These are phyloP conservation scores for Neonothopanus nambi DNA, from an alignment of 1,284 basidiomycete species.

Conservation along the genomic window DNA sequence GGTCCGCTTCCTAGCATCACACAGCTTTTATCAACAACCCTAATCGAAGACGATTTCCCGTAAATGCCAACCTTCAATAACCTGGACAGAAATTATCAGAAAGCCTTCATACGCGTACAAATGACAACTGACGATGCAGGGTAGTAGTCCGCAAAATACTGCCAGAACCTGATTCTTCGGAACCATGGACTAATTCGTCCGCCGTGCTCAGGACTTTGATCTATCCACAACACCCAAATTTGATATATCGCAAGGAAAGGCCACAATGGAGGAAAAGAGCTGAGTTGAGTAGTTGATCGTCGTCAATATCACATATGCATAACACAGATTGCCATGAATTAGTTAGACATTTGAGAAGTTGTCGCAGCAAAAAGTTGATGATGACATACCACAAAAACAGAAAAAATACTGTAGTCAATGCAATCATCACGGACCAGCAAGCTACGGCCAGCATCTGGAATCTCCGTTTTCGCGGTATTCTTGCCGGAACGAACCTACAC, in stretches of 20 bases:
- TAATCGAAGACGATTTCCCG: not conserved
- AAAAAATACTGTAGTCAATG: conserved; percentile 71
- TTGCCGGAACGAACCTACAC: conserved; percentile 67
- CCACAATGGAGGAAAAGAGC: conserved; percentile 90
- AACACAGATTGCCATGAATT: not conserved
- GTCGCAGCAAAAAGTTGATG: conserved; percentile 7
- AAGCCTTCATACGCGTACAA: not conserved
- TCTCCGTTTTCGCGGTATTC: conserved; percentile 77
- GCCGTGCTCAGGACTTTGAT: conserved; percentile 77
- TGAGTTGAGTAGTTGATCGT: too few species aligned
- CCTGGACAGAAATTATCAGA: conserved; percentile 32
- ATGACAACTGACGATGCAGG: conserved; percentile 74
- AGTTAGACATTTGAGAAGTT: too few species aligned
- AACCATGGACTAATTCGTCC: conserved; percentile 82
- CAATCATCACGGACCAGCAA: conserved; percentile 81
- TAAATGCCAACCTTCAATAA: conserved; percentile 53
- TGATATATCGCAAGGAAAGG: conserved; percentile 81
- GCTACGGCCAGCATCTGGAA: conserved; percentile 88
- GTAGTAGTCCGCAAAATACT: conserved; percentile 90
- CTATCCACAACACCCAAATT: conserved; percentile 82
- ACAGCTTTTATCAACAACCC: too few species aligned
- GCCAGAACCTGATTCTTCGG: conserved; percentile 73
- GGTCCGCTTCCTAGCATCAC: conserved; percentile 50
- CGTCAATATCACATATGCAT: too few species aligned
- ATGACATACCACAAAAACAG: conserved; percentile 75